phyloP scores from a whole-genome alignment of 139 green algal genomes.

The Picochlorum sp. region DNA sequence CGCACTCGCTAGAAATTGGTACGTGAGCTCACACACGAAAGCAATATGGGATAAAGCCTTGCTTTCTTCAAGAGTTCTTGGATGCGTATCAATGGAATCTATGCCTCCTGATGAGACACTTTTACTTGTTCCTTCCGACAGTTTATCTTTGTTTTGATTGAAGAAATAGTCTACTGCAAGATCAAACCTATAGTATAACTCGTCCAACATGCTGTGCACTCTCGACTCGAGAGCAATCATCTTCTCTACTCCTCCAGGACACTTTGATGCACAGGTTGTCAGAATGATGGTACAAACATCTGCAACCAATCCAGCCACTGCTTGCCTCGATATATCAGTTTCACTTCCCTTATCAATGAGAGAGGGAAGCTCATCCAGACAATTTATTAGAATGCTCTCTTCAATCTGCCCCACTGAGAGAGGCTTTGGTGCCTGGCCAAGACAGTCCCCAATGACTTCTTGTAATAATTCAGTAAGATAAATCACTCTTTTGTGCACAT shows the following conservation, averaged over 20 bases:
- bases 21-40: background rate
- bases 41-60: background rate
- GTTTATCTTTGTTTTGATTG: background rate
- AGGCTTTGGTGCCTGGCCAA: too few relatives aligned
- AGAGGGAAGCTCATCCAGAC: background rate
- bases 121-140: too few relatives aligned
- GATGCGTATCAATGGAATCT: background rate
- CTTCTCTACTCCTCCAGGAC: too few relatives aligned
- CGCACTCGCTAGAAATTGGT: background rate
- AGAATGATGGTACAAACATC: background rate
- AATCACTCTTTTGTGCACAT: too few relatives aligned
- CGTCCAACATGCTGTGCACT: background rate
- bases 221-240: too few relatives aligned
- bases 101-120: too few relatives aligned
- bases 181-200: background rate
- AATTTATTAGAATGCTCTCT: background rate
- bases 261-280: too few relatives aligned
- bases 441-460: too few relatives aligned
- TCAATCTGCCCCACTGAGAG: too few relatives aligned
- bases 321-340: background rate
- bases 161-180: slow-evolving; percentile 1
- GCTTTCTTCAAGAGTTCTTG: background rate
- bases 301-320: background rate
- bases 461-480: too few relatives aligned
- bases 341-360: background rate